These are phyloP conservation scores for Symbiodinium natans DNA, from an alignment of 73 alveolate species.

Conservation along the genomic window DNA sequence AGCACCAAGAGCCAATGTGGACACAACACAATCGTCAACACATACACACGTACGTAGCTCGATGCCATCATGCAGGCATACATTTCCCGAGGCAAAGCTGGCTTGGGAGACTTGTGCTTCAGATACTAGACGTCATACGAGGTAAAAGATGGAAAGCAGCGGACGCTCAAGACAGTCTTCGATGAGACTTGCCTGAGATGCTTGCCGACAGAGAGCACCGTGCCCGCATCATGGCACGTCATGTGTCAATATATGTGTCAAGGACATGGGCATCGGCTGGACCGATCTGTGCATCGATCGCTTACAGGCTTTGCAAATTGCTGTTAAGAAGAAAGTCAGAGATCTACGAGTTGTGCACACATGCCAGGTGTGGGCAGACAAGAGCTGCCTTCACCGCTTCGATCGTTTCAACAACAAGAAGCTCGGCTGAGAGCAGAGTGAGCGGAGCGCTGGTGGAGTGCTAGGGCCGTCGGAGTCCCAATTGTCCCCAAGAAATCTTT, in stretches of 20 bases:
- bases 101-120: too few species aligned
- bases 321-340: background rate
- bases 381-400: conserved; percentile 95
- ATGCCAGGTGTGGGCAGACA: conserved; percentile 95
- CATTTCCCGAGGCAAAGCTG: too few species aligned
- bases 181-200: conserved; percentile 54
- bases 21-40: too few species aligned
- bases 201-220: background rate
- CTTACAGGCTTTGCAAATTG: conserved; percentile 16
- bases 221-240: background rate
- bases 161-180: conserved; percentile 94
- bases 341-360: background rate
- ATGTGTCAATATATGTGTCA: background rate
- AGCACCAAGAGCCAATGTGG: too few species aligned
- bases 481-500: too few species aligned
- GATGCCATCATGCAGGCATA: too few species aligned
- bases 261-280: conserved; percentile 91
- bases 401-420: conserved; percentile 96
- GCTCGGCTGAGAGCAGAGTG: background rate
- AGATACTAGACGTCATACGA: background rate
- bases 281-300: conserved; percentile 90
- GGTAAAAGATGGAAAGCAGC: conserved; percentile 89
- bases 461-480: too few species aligned
- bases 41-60: too few species aligned
- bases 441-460: too few species aligned